Evolutionary conservation across 768 basidiomycete species (phyloP).

Genomic region (Suillus variegatus): DNA sequence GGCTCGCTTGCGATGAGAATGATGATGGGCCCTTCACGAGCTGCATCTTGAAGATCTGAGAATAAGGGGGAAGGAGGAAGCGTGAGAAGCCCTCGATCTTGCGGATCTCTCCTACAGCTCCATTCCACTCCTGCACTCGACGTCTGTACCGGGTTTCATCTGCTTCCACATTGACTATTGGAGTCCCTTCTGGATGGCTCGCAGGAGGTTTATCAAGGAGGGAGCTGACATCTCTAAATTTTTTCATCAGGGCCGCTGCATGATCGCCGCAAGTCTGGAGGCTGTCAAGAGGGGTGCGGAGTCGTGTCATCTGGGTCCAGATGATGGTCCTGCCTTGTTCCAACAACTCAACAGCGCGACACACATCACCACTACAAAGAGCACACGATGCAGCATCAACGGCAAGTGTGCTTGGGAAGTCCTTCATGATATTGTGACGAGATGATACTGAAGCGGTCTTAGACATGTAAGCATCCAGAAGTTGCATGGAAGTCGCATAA

Average conservation of each 20-base stretch:
- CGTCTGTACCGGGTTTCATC: not conserved
- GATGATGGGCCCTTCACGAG: conserved; percentile 7
- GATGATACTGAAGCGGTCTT: not conserved
- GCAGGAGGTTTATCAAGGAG: not conserved
- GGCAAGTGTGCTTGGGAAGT: not conserved
- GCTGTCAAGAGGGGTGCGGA: too few species aligned
- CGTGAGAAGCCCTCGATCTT: conserved; percentile 15
- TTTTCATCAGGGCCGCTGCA: too few species aligned
- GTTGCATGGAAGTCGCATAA: not conserved
- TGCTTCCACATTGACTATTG: not conserved
- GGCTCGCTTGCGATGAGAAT: conserved; percentile 11
- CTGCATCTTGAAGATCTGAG: conserved; percentile 7
- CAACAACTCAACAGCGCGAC: not conserved
- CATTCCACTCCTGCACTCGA: conserved; percentile 13
- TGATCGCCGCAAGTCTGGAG: too few species aligned
- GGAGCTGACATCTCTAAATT: too few species aligned
- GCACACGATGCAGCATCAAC: not conserved
- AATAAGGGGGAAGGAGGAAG: conserved; percentile 17
- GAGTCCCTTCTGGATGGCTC: not conserved
- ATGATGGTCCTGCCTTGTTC: not conserved
- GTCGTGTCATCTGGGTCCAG: too few species aligned
- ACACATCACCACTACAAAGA: too few species aligned
- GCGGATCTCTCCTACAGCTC: conserved; percentile 14
- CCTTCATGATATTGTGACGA: not conserved
- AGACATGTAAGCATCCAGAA: not conserved